These are phyloP conservation scores for Rhodotorula diobovata DNA, from an alignment of 768 basidiomycete genomes.

Conservation along the genomic window DNA sequence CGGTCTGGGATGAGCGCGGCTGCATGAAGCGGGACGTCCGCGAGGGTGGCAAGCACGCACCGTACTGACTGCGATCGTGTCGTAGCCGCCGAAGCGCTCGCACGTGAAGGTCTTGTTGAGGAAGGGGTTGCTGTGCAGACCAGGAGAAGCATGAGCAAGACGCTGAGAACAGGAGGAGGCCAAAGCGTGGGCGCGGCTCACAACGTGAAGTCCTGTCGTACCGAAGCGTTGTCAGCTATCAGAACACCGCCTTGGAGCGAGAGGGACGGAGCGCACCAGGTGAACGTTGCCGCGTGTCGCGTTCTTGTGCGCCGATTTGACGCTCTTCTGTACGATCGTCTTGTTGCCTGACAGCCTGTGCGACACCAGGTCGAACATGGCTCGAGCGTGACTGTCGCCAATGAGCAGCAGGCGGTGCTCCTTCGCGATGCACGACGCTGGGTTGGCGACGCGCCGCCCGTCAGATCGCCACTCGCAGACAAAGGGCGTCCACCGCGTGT, in stretches of 20 bases:
- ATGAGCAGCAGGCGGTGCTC: constrained; percentile 1
- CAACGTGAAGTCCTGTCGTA: neutral
- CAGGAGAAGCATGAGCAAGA: neutral
- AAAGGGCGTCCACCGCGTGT: constrained; percentile 4
- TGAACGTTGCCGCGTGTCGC: constrained; percentile 23
- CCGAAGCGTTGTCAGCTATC: neutral
- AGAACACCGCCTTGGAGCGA: accelerated
- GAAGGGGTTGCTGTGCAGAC: constrained; percentile 2
- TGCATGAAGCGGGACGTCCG: no score
- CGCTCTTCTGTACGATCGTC: neutral
- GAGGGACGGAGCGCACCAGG: constrained; percentile 13
- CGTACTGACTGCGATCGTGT: constrained; percentile 18
- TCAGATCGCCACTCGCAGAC: constrained; percentile 7
- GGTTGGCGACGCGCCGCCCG: constrained; percentile 14
- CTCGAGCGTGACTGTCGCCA: constrained; percentile 21
- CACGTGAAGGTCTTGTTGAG: constrained; percentile 6
- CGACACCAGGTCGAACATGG: neutral
- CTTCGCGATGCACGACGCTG: neutral
- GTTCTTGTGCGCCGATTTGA: constrained; percentile 5
- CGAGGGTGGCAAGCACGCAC: neutral
- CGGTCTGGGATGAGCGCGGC: no score
- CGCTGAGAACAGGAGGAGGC: no score
- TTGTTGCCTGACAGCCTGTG: neutral
- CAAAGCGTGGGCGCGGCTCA: neutral
- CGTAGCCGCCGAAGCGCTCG: constrained; percentile 1